Evolutionary conservation across 306 rosid species (phyloP), one percentile per base, ranked within the genome.

Genomic region (Casuarina cunninghamiana): DNA sequence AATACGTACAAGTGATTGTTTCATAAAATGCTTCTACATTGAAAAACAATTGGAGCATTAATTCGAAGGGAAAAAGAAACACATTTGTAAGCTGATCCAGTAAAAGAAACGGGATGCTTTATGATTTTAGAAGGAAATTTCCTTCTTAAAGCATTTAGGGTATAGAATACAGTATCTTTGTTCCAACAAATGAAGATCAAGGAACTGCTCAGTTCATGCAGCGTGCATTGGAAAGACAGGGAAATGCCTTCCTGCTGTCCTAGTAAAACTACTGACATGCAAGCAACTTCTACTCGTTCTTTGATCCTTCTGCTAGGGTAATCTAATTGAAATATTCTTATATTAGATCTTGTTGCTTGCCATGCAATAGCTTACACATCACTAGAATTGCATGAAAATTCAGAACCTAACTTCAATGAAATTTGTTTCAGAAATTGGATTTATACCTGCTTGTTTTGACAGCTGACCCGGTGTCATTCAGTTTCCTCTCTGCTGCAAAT

Each of bases 381-480:
- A 39, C 65, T 58, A 58, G 39, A 3, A 26, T 32, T 58, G 16
- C 39, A 3, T 37, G 15, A 58, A 26, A 58, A 10, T 58, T 37
- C 39, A 58, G 35, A 11, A 5, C 12, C 3, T 13, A 26, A 58
- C 65, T 21, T 26, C 21, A 26, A 58, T 26, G 41, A 58, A 21
- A 26, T 58, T 58, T 21, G 35, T 26, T 58, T 70, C 58, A 53
- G 12, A 43, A 54, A 17, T 69, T 48, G 71, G 1, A 73, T 19
- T n/a, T 80, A 74, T 77, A 93, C 97, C 96, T 93, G 91, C 97
- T 93, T 75, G 94, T 91, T 91, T 91, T 94, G 72, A 94, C 96
- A 54, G 96, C 94, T 73, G 98, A 94, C 69, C 98, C 97, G 4
- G 97, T 94, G 76, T 92, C 88, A 73, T 94, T 94, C 77, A 91